Conservation (phyloP, 1,284 basidiomycete species). For the Puccinia polysora region DNA sequence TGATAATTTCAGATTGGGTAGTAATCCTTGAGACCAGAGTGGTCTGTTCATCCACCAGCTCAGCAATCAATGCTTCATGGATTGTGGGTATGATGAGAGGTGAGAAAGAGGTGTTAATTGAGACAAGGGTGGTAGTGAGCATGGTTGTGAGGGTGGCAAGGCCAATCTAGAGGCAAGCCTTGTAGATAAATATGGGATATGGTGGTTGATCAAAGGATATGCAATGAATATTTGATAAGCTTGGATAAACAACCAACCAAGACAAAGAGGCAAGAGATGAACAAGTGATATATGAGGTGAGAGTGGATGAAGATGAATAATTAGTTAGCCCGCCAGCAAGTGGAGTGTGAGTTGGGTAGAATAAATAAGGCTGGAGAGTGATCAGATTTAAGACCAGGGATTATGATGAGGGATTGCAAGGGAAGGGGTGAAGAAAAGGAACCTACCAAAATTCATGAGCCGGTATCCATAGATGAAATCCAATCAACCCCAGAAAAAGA, state of each 20-base stretch:
- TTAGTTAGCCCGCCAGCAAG: not conserved
- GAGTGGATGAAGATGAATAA: slow-evolving; percentile 17
- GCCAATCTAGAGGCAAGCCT: slow-evolving; percentile 12
- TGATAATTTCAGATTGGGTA: not conserved
- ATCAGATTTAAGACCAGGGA: not conserved
- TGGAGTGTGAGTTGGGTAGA: not conserved
- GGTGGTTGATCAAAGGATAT: not conserved
- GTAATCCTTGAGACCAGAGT: slow-evolving; percentile 2
- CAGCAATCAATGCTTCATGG: not conserved
- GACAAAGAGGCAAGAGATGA: slow-evolving; percentile 1
- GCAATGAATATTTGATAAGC: not conserved
- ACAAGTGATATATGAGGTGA: not conserved
- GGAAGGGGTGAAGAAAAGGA: not conserved
- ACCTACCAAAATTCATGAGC: not conserved
- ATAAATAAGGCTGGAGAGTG: not conserved
- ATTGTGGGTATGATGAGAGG: not conserved
- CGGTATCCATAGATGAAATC: slow-evolving; percentile 17
- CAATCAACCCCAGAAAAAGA: slow-evolving; percentile 14
- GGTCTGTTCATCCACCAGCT: not conserved
- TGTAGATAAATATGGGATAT: not conserved
- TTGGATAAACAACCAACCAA: slow-evolving; percentile 8
- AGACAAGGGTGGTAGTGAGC: slow-evolving; percentile 16
- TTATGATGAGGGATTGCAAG: not conserved
- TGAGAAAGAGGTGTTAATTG: slow-evolving; percentile 3
- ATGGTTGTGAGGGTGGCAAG: slow-evolving; percentile 31